Evolutionary conservation across 768 basidiomycete genomes (phyloP).

Genomic region (Serendipita sp.): DNA sequence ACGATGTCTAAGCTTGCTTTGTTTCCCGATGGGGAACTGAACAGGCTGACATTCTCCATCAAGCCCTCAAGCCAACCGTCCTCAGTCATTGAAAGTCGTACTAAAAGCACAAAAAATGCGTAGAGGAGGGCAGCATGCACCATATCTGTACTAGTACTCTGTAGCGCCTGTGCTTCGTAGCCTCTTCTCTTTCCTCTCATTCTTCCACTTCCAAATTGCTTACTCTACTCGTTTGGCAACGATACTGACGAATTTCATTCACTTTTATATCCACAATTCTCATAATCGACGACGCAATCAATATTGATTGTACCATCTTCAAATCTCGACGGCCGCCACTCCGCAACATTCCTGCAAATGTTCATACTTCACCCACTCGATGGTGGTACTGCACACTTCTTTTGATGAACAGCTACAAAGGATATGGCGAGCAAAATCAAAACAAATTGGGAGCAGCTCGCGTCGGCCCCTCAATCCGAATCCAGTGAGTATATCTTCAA

Average conservation of each 20-base stretch:
- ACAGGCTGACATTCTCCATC: too few relatives aligned
- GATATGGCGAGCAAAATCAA: conserved; percentile 85
- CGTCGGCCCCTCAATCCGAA: conserved; percentile 27
- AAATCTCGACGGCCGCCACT: too few relatives aligned
- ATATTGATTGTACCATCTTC: too few relatives aligned
- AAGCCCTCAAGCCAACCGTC: too few relatives aligned
- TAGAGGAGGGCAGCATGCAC: background rate
- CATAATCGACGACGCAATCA: too few relatives aligned
- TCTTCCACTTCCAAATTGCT: conserved; percentile 3
- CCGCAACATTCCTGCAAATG: too few relatives aligned
- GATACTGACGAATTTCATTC: too few relatives aligned
- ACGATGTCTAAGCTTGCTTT: background rate
- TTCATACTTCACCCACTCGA: too few relatives aligned
- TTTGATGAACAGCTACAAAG: conserved; percentile 56
- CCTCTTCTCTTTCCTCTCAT: conserved; percentile 24
- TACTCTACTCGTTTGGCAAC: too few relatives aligned
- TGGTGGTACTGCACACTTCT: too few relatives aligned
- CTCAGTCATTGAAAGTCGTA: too few relatives aligned
- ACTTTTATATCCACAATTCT: too few relatives aligned
- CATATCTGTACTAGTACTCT: background rate
- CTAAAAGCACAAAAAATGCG: background rate
- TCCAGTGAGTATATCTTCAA: background rate
- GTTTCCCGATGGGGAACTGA: background rate
- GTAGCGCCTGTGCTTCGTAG: conserved; percentile 50
- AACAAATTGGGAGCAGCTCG: conserved; percentile 60